phyloP scores from a whole-genome alignment of 129 eudicot species.

The Silybum marianum region DNA sequence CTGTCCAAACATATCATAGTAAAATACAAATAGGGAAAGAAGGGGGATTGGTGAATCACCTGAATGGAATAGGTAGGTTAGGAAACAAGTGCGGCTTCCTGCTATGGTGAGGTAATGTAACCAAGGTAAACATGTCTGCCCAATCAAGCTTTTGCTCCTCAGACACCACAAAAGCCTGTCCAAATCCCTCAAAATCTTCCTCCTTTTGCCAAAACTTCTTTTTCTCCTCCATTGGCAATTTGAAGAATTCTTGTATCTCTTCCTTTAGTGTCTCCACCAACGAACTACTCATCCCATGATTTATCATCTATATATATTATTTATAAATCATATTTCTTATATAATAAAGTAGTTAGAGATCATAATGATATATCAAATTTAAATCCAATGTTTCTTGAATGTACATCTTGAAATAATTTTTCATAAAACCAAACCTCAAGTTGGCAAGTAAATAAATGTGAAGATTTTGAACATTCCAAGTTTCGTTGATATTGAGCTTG shows the following conservation, averaged over 20 bases:
- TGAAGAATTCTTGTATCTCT: constrained; percentile 18
- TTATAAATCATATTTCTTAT: too few species aligned
- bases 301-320: constrained; percentile 18
- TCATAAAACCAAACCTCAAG: too few species aligned
- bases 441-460: not conserved
- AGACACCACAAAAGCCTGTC: too few species aligned
- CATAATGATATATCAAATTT: too few species aligned
- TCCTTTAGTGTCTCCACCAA: constrained; percentile 20
- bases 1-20: not conserved
- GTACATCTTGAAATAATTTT: too few species aligned
- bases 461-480: not conserved
- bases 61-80: constrained; percentile 9
- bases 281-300: constrained; percentile 29
- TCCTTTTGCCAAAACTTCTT: constrained; percentile 32
- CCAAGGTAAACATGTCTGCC: not conserved
- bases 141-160: too few species aligned
- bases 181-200: constrained; percentile 1
- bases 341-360: too few species aligned
- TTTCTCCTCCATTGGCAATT: constrained; percentile 35
- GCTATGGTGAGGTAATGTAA: not conserved
- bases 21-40: not conserved
- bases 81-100: not conserved
- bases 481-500: not conserved
- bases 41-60: not conserved
- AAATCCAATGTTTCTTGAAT: too few species aligned